Conservation (phyloP, 225 moss, liverwort and hornwort genomes). For the Neckera pumila region DNA sequence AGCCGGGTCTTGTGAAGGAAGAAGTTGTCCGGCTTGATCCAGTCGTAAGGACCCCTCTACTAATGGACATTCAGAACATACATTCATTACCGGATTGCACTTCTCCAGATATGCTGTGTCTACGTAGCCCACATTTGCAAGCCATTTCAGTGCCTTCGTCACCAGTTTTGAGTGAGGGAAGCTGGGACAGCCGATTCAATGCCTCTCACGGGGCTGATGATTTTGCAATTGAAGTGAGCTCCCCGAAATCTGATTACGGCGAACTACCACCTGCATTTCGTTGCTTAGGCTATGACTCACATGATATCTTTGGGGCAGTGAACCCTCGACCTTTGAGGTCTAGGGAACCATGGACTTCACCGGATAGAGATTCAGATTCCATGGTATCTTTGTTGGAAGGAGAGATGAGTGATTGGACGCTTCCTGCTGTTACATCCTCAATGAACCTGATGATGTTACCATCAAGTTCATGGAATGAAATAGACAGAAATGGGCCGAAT, state of each 20-base stretch:
- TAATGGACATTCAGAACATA: background rate
- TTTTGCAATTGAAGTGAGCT: slow-evolving; percentile 11
- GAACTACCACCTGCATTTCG: slow-evolving; percentile 5
- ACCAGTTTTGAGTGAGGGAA: slow-evolving; percentile 38
- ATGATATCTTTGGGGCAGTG: slow-evolving; percentile 1
- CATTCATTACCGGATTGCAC: background rate
- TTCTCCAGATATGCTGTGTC: slow-evolving; percentile 1
- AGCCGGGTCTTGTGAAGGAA: slow-evolving; percentile 6
- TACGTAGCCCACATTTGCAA: slow-evolving; percentile 4
- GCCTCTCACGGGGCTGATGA: slow-evolving; percentile 1
- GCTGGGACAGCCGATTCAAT: slow-evolving; percentile 21
- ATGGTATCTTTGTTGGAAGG: background rate
- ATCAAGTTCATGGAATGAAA: slow-evolving; percentile 9
- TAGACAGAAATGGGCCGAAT: background rate
- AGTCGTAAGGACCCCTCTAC: background rate
- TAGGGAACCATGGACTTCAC: slow-evolving; percentile 7
- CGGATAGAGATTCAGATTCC: slow-evolving; percentile 1
- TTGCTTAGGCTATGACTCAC: background rate
- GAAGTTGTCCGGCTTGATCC: slow-evolving; percentile 3
- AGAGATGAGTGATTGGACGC: slow-evolving; percentile 15
- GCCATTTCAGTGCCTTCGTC: slow-evolving; percentile 14
- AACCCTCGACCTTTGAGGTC: slow-evolving; percentile 9
- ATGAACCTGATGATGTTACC: slow-evolving; percentile 1
- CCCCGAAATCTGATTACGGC: background rate
- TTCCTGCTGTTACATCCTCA: background rate